These are phyloP conservation scores for Trichoderma harzianum DNA, from an alignment of 2,329 filamentous ascomycete species.

Conservation along the genomic window DNA sequence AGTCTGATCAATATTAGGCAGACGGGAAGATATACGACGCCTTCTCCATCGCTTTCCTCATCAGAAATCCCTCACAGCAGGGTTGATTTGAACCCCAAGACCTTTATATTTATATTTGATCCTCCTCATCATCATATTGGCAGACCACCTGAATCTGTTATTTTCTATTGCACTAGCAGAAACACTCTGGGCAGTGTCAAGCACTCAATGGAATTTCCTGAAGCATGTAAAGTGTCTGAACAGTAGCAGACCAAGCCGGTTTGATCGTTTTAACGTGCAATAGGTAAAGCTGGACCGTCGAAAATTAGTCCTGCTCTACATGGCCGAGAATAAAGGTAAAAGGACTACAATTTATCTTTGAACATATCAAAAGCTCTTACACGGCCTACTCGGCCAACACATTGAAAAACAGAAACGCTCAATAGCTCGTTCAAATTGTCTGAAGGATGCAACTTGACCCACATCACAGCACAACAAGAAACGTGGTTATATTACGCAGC, in stretches of 20 bases:
- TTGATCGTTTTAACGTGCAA: background rate
- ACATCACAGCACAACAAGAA: too few relatives aligned
- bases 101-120: background rate
- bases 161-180: background rate
- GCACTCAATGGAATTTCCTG: background rate
- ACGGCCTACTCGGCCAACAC: background rate
- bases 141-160: rapidly evolving
- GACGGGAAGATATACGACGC: background rate
- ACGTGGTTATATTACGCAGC: too few relatives aligned
- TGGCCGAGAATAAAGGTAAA: background rate
- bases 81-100: background rate
- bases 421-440: too few relatives aligned
- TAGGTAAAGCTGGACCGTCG: background rate
- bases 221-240: background rate
- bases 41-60: background rate
- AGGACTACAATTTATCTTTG: background rate
- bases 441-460: too few relatives aligned
- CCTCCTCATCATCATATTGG: background rate
- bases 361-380: background rate
- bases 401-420: background rate
- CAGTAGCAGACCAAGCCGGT: background rate
- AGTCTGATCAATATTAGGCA: background rate
- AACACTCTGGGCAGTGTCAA: background rate
- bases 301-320: background rate
- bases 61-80: background rate